A percentile compares a stretch with the other conserved stretches of the same genome.
These are phyloP conservation scores for Trichoderma gamsii DNA, from an alignment of 495 filamentous ascomycete genomes.

Conservation along the genomic window DNA sequence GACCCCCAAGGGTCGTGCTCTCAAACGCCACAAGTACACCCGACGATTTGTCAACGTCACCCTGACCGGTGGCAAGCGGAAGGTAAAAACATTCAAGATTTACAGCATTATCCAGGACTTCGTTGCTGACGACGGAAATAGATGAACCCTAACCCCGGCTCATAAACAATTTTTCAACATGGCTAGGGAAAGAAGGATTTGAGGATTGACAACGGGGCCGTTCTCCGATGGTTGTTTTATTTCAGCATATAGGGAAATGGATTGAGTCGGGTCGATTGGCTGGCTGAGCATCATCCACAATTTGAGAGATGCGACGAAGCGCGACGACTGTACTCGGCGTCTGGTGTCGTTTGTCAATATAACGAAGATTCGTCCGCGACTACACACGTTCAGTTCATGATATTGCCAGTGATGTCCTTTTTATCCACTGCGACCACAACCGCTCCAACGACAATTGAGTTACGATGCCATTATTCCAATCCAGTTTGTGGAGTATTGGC, in stretches of 20 bases:
- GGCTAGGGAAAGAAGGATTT: conserved; percentile 16
- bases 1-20: conserved; percentile 93
- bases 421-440: background rate
- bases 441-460: background rate
- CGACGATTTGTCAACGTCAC: conserved; percentile 99
- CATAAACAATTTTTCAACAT: conserved; percentile 27
- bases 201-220: conserved; percentile 14
- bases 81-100: conserved; percentile 51
- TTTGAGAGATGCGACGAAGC: conserved; percentile 13
- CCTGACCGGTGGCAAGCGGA: conserved; percentile 98
- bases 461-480: background rate
- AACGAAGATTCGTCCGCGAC: conserved; percentile 13
- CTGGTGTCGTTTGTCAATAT: conserved; percentile 15
- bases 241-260: conserved; percentile 12
- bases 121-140: conserved; percentile 19
- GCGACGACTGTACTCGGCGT: conserved; percentile 15
- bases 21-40: conserved; percentile 96
- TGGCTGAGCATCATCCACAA: conserved; percentile 15
- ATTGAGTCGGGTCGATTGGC: conserved; percentile 14
- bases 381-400: background rate
- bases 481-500: background rate
- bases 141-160: conserved; percentile 49
- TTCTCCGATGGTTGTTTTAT: conserved; percentile 12
- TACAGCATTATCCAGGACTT: background rate
- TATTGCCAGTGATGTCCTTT: background rate